Percentiles rank a stretch among this genome's conserved stretches.
Conservation (phyloP, 23 red algal species). For the Cyanidioschyzon merolae region DNA sequence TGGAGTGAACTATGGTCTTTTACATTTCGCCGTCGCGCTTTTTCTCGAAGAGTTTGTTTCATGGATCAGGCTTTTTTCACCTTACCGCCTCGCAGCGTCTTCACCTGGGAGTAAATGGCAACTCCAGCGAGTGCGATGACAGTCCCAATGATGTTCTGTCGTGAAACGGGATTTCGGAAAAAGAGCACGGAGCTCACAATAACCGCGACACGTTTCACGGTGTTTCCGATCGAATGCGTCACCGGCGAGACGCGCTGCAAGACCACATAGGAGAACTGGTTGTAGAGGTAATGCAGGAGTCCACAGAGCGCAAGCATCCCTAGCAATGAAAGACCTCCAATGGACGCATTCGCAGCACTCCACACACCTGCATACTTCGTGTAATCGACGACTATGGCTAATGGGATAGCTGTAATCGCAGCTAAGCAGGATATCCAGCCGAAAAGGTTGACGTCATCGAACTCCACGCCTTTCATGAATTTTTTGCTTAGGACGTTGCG, state of each 20-base stretch:
- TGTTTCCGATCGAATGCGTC: conserved; percentile 40
- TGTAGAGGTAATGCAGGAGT: conserved; percentile 46
- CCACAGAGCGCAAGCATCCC: conserved; percentile 9
- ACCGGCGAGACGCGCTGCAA: conserved; percentile 33
- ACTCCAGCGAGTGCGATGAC: conserved; percentile 40
- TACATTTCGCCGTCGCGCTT: background rate
- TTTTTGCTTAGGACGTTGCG: conserved; percentile 54
- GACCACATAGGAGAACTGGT: conserved; percentile 51
- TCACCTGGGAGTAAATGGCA: conserved; percentile 45
- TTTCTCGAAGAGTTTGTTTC: too few relatives aligned
- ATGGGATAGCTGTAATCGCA: conserved; percentile 24
- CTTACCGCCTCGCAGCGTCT: conserved; percentile 6
- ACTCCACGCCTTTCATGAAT: conserved; percentile 29
- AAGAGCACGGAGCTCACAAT: conserved; percentile 41
- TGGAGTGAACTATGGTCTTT: too few relatives aligned
- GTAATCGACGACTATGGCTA: conserved; percentile 30
- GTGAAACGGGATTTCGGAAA: conserved; percentile 34
- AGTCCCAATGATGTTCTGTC: conserved; percentile 36
- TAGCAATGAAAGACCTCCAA: background rate
- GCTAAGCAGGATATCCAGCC: conserved; percentile 38
- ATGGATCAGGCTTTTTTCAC: background rate
- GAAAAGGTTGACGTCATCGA: conserved; percentile 33
- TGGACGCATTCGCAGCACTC: background rate
- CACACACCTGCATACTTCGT: conserved; percentile 14
- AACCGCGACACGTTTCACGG: conserved; percentile 58